These are phyloP conservation scores for Nitzschia palea DNA, from an alignment of 108 stramenopile species.

Conservation along the genomic window DNA sequence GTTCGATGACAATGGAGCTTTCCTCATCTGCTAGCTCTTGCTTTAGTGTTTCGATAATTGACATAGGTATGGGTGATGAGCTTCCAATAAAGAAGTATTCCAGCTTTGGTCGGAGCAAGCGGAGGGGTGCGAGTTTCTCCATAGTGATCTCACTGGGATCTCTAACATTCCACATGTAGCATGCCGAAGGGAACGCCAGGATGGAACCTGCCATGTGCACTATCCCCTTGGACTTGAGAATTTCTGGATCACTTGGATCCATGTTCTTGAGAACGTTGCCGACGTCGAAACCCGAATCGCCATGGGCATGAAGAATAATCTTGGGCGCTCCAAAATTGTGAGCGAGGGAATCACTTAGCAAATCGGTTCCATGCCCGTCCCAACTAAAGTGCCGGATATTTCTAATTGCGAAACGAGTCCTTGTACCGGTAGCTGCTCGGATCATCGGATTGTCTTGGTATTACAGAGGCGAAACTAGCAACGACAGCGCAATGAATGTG, in stretches of 20 bases:
- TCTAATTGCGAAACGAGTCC: too few species aligned
- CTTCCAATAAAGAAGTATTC: conserved; percentile 80
- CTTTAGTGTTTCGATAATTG: conserved; percentile 52
- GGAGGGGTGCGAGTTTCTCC: conserved; percentile 55
- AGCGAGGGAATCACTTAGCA: conserved; percentile 54
- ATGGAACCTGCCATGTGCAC: conserved; percentile 71
- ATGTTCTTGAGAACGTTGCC: conserved; percentile 47
- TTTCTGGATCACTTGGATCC: conserved; percentile 41
- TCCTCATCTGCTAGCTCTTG: conserved; percentile 19
- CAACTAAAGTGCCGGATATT: conserved; percentile 31
- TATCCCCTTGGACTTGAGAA: conserved; percentile 51
- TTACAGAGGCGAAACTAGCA: too few species aligned
- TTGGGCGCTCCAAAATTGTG: conserved; percentile 31
- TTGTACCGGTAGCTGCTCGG: too few species aligned
- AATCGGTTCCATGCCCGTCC: conserved; percentile 58
- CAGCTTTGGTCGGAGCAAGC: conserved; percentile 46
- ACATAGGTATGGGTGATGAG: conserved; percentile 40
- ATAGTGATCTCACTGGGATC: conserved; percentile 49
- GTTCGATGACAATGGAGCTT: conserved; percentile 53
- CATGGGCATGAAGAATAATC: conserved; percentile 38
- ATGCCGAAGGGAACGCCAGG: conserved; percentile 59
- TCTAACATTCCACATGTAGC: conserved; percentile 66
- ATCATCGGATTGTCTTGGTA: too few species aligned
- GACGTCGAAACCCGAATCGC: conserved; percentile 72
- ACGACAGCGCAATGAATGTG: too few species aligned